A percentile compares a stretch with the other conserved stretches of the same genome.
Conservation (phyloP, 2,329 filamentous ascomycete species). For the Aureobasidium lini region DNA sequence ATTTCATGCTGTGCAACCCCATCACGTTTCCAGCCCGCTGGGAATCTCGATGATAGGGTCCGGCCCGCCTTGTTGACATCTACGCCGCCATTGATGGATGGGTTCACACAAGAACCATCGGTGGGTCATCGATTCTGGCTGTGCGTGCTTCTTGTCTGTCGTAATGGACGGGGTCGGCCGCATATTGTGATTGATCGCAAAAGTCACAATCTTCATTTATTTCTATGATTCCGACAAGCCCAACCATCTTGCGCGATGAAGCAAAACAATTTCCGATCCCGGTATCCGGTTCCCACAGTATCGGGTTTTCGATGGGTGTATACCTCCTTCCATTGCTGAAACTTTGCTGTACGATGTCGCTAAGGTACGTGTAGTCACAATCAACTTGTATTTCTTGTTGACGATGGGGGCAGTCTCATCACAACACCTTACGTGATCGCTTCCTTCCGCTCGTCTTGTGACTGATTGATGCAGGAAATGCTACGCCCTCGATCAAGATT, state of each 20-base stretch:
- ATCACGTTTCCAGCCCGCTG: background rate
- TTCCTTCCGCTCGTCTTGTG: background rate
- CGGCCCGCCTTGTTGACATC: conserved; percentile 4
- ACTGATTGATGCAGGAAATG: background rate
- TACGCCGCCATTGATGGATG: background rate
- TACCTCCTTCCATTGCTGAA: background rate
- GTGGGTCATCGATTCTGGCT: background rate
- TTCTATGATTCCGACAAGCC: background rate
- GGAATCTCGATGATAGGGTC: conserved; percentile 3
- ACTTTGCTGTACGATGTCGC: background rate
- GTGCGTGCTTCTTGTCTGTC: background rate
- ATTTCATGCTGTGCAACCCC: background rate
- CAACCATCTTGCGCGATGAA: background rate
- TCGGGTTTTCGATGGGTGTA: background rate
- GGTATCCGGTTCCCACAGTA: background rate
- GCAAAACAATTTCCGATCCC: background rate
- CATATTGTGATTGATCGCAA: background rate
- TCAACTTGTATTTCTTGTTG: background rate
- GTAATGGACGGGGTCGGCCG: background rate
- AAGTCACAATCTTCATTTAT: background rate
- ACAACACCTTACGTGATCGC: background rate
- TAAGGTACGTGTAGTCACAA: background rate
- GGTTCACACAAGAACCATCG: background rate
- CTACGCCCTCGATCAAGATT: background rate
- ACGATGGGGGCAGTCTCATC: background rate